Percentiles rank a stretch among this genome's conserved stretches.
phyloP scores from a whole-genome alignment of 1,284 basidiomycete species.

The Rhizoctonia solani region DNA sequence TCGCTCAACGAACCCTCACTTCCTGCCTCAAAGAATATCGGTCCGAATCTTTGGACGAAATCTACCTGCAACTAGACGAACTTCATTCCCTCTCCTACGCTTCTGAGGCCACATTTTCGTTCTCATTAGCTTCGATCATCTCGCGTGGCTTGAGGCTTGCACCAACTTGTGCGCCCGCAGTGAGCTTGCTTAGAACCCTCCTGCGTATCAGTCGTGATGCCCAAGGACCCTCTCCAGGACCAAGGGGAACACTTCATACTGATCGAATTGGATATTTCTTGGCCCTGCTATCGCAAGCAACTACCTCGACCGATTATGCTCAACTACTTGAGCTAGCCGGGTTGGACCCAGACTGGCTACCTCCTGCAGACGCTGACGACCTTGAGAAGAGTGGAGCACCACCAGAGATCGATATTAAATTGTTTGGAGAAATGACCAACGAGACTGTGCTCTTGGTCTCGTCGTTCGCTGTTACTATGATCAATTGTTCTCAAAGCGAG shows the following conservation, averaged over 20 bases:
- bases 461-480: conserved; percentile 76
- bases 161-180: conserved; percentile 62
- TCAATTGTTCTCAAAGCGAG: conserved; percentile 77
- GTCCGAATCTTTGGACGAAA: conserved; percentile 61
- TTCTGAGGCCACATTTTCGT: conserved; percentile 64
- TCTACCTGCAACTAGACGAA: conserved; percentile 72
- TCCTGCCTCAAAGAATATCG: conserved; percentile 69
- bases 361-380: conserved; percentile 49
- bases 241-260: conserved; percentile 48
- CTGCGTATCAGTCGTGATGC: conserved; percentile 49
- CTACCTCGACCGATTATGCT: conserved; percentile 59
- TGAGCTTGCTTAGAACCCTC: conserved; percentile 60
- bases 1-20: conserved; percentile 59
- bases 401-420: conserved; percentile 55
- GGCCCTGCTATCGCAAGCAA: conserved; percentile 72
- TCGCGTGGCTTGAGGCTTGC: conserved; percentile 83
- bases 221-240: conserved; percentile 37
- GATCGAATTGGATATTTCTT: conserved; percentile 81
- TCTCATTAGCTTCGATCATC: conserved; percentile 78
- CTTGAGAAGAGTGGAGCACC: conserved; percentile 57
- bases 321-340: conserved; percentile 64
- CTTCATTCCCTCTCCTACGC: conserved; percentile 78
- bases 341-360: conserved; percentile 56
- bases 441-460: conserved; percentile 72
- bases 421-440: conserved; percentile 67